Evolutionary conservation across 2,329 filamentous ascomycete species (phyloP), one percentile per base, ranked within the genome.

Genomic region (Botrytis squamosa): DNA sequence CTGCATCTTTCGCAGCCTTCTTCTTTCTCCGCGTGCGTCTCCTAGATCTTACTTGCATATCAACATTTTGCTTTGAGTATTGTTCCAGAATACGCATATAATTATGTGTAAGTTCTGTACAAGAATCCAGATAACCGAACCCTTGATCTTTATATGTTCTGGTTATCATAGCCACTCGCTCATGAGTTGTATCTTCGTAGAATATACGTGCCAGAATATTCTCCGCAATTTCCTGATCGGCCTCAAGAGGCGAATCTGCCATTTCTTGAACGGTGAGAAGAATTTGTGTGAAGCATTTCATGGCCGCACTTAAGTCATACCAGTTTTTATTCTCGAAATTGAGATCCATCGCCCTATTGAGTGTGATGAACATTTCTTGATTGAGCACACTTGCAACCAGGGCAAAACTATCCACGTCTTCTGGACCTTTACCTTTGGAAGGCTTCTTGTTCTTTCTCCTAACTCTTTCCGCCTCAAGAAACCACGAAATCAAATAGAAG

Each of bases 121-220:
- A 91, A 9, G 95, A 92, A 82, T 99, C 95, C 1, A 99, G 87
- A 78, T 98, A 99, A 72, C 94, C 93, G 78, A 98, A 96, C 0
- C 93, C 93, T 83, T 98, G 96, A 75, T 95, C 93, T 77, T 97
- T 97, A 84, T 97, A 98, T n/a, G 88, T 91, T 76, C 92, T 88
- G 1, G 95, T 86, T 71, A 98, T 92, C 74, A 90, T 89, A 44
- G 95, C 88, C 70, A 99, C 89, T 38, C 93, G 88, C 75, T 99
- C 95, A 80, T 99, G 95, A 0, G 95, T 98, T 0, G 93, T 89
- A 80, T 98, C 94, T 82, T 99, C 96, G 83, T 99, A 99, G 82
- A 99, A 99, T n/a, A 99, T 93, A 75, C 95, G 93, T 79, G 92
- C 97, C 70, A 97, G 89, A 20, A 97, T 98, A 78, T 99, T 99